A percentile compares a stretch with the other conserved stretches of the same genome.
phyloP scores from a whole-genome alignment of 768 basidiomycete species.

The Lactifluus pinguis region DNA sequence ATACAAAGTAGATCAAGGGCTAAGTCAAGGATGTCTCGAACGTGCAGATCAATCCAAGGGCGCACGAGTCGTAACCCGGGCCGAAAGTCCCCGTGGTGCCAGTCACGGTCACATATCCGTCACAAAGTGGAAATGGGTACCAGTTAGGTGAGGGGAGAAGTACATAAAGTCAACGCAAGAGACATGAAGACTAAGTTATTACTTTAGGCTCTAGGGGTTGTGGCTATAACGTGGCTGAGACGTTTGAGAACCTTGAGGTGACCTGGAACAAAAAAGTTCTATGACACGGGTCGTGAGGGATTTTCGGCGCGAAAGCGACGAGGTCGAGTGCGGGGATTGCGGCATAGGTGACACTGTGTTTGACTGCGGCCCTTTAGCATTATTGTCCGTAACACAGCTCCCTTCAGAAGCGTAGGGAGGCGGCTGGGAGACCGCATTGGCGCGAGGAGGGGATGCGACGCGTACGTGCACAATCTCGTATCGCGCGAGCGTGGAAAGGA shows the following conservation, averaged over 20 bases:
- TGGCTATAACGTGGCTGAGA: background rate
- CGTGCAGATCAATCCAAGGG: too few relatives aligned
- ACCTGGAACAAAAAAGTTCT: background rate
- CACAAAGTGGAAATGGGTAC: too few relatives aligned
- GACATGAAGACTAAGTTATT: background rate
- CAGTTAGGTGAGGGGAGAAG: background rate
- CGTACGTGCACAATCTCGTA: constrained; percentile 26
- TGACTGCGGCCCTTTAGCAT: background rate
- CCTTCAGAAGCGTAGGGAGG: constrained; percentile 10
- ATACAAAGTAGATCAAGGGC: too few relatives aligned
- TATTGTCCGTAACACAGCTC: background rate
- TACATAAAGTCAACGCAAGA: background rate
- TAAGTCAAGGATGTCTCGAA: too few relatives aligned
- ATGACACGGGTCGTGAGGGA: constrained; percentile 1
- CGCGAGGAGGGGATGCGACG: constrained; percentile 4
- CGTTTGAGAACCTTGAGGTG: background rate
- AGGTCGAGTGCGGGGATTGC: background rate
- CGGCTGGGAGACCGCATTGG: background rate
- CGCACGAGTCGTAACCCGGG: too few relatives aligned
- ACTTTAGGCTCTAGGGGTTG: background rate
- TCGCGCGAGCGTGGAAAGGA: constrained; percentile 18
- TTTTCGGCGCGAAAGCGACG: background rate
- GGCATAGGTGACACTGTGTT: background rate
- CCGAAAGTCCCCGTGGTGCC: too few relatives aligned
- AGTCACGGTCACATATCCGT: too few relatives aligned